phyloP scores from a whole-genome alignment of 73 alveolate genomes.

The Diophrys sp. region DNA sequence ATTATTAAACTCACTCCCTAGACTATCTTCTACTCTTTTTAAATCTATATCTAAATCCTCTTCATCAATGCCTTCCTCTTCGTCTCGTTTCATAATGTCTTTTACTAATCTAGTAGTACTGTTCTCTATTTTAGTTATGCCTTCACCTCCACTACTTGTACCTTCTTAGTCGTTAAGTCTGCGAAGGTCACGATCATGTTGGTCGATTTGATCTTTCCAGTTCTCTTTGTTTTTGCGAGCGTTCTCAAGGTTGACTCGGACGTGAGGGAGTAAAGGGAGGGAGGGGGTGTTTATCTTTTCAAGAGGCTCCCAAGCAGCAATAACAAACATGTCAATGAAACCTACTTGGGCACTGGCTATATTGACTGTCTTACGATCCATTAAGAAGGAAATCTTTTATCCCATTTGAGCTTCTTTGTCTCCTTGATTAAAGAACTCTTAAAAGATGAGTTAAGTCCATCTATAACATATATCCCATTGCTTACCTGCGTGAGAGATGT shows the following conservation, averaged over 20 bases:
- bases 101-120: no score
- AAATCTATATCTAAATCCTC: no score
- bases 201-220: not conserved
- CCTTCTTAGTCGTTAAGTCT: not conserved
- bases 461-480: slow-evolving; percentile 62
- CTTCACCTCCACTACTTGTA: no score
- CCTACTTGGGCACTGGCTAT: slow-evolving; percentile 80
- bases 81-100: no score
- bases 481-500: slow-evolving; percentile 79
- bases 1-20: no score
- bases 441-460: slow-evolving; percentile 81
- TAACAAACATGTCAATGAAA: slow-evolving; percentile 54
- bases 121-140: no score
- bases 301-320: slow-evolving; percentile 55
- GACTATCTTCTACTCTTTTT: no score
- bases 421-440: slow-evolving; percentile 87
- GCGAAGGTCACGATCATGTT: no score
- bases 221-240: slow-evolving; percentile 3
- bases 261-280: not conserved
- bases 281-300: no score
- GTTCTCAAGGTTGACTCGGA: not conserved
- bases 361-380: slow-evolving; percentile 84
- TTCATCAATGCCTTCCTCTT: no score
- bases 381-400: slow-evolving; percentile 69
- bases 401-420: slow-evolving; percentile 76